Percentiles rank a stretch among this genome's conserved stretches.
Evolutionary conservation across 2,329 filamentous ascomycete genomes (phyloP).

Genomic region (Ceratocystis harringtonii): DNA sequence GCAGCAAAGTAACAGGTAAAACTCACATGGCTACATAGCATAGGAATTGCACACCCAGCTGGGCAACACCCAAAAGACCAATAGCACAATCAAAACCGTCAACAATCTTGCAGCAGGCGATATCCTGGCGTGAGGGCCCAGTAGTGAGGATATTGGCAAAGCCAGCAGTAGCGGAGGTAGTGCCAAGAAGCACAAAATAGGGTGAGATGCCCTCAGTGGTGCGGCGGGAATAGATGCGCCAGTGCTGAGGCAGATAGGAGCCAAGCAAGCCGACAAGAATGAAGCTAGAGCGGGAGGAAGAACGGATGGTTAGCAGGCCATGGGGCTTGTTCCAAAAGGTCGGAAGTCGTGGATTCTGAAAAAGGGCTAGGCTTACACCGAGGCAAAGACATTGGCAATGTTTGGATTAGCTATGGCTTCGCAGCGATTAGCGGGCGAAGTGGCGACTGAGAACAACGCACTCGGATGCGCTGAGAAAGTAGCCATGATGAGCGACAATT

Average conservation of each 20-base stretch:
- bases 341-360: not conserved
- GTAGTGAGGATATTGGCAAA: slow-evolving; percentile 87
- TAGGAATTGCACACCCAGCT: slow-evolving; percentile 81
- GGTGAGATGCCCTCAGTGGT: slow-evolving; percentile 92
- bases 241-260: slow-evolving; percentile 89
- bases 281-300: slow-evolving; percentile 30
- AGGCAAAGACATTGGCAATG: slow-evolving; percentile 16
- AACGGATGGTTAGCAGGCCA: not conserved
- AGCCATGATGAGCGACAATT: slow-evolving; percentile 20
- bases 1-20: slow-evolving; percentile 16
- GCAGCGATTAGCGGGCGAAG: slow-evolving; percentile 15
- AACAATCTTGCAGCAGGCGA: slow-evolving; percentile 72
- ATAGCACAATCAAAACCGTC: slow-evolving; percentile 71
- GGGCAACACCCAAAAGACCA: slow-evolving; percentile 72
- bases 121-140: slow-evolving; percentile 66
- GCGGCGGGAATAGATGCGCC: slow-evolving; percentile 70
- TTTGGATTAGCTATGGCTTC: slow-evolving; percentile 17
- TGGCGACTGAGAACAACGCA: slow-evolving; percentile 7
- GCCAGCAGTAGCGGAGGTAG: slow-evolving; percentile 72
- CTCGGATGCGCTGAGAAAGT: slow-evolving; percentile 19
- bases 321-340: not conserved
- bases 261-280: slow-evolving; percentile 78
- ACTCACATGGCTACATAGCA: slow-evolving; percentile 83
- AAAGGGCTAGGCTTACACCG: slow-evolving; percentile 15
- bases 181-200: slow-evolving; percentile 87